phyloP scores from a whole-genome alignment of 805 yeast species.

The Tetrapisispora phaffii region DNA sequence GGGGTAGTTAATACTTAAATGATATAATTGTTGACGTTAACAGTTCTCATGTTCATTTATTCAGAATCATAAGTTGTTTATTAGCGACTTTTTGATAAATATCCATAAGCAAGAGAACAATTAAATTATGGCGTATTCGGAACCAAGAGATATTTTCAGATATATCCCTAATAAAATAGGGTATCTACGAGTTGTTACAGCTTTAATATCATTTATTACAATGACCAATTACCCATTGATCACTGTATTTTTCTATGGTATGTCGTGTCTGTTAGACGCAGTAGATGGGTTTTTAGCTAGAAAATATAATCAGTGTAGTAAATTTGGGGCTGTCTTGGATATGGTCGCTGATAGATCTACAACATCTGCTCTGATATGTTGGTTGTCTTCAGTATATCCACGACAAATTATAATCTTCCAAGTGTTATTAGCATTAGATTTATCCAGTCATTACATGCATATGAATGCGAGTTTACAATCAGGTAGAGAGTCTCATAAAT shows the following conservation, averaged over 20 bases:
- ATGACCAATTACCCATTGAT: constrained; percentile 78
- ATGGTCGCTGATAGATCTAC: constrained; percentile 99
- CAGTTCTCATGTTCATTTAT: too few species aligned
- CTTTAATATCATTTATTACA: constrained; percentile 64
- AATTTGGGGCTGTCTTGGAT: constrained; percentile 92
- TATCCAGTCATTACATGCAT: constrained; percentile 95
- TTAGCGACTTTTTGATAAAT: too few species aligned
- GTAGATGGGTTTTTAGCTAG: constrained; percentile 95
- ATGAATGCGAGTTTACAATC: constrained; percentile 86
- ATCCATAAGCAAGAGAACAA: too few species aligned
- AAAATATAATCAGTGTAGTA: constrained; percentile 74
- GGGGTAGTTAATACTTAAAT: too few species aligned
- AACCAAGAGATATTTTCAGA: constrained; percentile 50
- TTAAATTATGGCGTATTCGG: constrained; percentile 10
- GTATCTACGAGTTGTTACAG: constrained; percentile 70
- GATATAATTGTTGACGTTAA: too few species aligned
- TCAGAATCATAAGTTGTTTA: too few species aligned
- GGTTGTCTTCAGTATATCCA: constrained; percentile 72
- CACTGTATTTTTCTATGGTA: constrained; percentile 68
- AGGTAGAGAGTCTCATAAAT: constrained; percentile 79
- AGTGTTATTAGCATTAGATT: constrained; percentile 67
- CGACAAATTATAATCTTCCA: constrained; percentile 51
- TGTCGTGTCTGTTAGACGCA: constrained; percentile 90
- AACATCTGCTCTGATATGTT: constrained; percentile 85
- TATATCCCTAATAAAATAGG: constrained; percentile 92